Base-by-base conservation (phyloP, 768 basidiomycete species). In the Lenzites betulinus region DNA sequence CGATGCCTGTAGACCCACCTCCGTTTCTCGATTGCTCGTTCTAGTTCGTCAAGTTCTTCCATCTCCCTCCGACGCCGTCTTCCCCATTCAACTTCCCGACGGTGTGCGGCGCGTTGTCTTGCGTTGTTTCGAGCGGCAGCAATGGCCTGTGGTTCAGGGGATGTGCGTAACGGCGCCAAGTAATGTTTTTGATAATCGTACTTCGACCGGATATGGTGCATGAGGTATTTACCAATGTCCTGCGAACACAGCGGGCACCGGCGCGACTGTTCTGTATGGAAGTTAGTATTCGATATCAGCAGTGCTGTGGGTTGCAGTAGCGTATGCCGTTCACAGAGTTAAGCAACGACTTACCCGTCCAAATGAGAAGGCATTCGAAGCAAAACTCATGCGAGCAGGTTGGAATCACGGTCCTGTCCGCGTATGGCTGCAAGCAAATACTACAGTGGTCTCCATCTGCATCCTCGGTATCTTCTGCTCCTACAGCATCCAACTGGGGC, bases 331-430 rank as follows among this genome's bases (percentile, higher is more conserved):
- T 33, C 30, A 11, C 3, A 42, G 36, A n/a, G 22, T 6, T 13
- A 15, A 25, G 25, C 22, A 13, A 25, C 1, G n/a, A 75, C 82
- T 65, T 60, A 91, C 91, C 88, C 54, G 90, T 83, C 95, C 94
- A 96, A 1, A 94, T 75, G 48, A 89, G 76, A 23, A 97, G 79
- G 71, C 95, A 98, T 57, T 92, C 90, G 65, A 96, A 96, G 68
- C 95, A 98, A 69, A 95, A 95, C 69, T 92, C 90, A 77, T 98
- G 95, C 1, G 92, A 90, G 73, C 95, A 97, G 8, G 78, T 81
- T 1, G 93, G 92, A 25, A 96, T 78, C 39, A 95, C 81, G 0
- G 94, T 90, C 46, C 90, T 78, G 75, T 97, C 93, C 15, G 80
- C 77, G 52, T 95, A 77, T 12, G 76, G 61, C 67, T 95, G 92